phyloP scores from a whole-genome alignment of 352 stramenopile species.

The Phytophthora vignae region DNA sequence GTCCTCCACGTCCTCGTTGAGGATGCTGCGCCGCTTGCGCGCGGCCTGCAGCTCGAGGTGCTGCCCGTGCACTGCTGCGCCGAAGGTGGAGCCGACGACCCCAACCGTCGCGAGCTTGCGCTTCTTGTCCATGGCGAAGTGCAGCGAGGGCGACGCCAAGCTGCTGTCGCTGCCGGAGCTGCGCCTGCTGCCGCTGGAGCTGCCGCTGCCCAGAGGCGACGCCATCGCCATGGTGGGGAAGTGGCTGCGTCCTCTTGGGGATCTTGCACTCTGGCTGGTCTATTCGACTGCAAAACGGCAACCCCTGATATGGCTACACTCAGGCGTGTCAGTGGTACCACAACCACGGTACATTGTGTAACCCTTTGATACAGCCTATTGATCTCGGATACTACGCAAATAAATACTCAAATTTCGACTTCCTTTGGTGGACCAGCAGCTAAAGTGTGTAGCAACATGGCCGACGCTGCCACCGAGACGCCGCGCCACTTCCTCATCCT shows the following conservation, averaged over 20 bases:
- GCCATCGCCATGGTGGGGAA: constrained; percentile 25
- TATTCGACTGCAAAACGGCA: background rate
- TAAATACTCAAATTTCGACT: background rate
- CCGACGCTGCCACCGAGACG: background rate
- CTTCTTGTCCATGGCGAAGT: constrained; percentile 33
- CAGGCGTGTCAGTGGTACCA: constrained; percentile 1
- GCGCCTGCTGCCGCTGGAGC: constrained; percentile 4
- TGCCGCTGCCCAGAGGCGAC: constrained; percentile 32
- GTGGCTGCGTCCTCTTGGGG: constrained; percentile 28
- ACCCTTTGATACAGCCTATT: background rate
- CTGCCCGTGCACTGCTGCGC: background rate
- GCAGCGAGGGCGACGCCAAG: constrained; percentile 14
- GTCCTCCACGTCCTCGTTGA: constrained; percentile 28
- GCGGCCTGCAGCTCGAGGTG: constrained; percentile 1
- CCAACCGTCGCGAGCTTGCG: constrained; percentile 32
- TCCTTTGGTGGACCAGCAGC: background rate
- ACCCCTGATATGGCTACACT: background rate
- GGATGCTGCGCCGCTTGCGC: constrained; percentile 39
- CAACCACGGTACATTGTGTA: background rate
- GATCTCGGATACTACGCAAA: background rate
- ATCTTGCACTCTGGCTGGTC: constrained; percentile 38
- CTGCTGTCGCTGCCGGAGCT: constrained; percentile 30
- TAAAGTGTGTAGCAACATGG: background rate
- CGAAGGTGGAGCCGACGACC: background rate
- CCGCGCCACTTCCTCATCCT: constrained; percentile 86